These are phyloP conservation scores for Taiozyma onychis DNA, from an alignment of 1,139 yeast genomes.

Conservation along the genomic window DNA sequence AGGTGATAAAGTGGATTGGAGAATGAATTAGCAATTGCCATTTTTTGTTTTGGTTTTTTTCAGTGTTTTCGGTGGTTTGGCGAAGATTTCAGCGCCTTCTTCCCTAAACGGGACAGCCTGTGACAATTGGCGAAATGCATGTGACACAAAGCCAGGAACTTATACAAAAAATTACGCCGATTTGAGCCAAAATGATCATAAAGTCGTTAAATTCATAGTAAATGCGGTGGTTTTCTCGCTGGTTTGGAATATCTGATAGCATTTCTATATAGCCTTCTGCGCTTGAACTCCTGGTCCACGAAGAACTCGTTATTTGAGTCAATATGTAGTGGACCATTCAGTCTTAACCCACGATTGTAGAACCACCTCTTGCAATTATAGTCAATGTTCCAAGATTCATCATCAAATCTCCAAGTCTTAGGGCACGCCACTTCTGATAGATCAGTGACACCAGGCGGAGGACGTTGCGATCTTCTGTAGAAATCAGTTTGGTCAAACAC, in stretches of 20 bases:
- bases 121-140: neutral
- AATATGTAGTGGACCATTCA: constrained; percentile 42
- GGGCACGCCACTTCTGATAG: constrained; percentile 63
- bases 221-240: constrained; percentile 29
- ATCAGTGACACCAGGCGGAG: constrained; percentile 61
- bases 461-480: constrained; percentile 48
- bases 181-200: neutral
- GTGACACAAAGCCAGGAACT: neutral
- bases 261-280: constrained; percentile 49
- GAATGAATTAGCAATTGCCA: neutral
- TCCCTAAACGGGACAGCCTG: neutral
- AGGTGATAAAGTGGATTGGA: neutral
- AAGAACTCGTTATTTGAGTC: constrained; percentile 44
- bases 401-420: constrained; percentile 67
- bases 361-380: constrained; percentile 48
- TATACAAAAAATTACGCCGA: no score
- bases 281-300: constrained; percentile 48
- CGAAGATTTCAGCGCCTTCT: neutral
- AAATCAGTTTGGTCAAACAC: constrained; percentile 50
- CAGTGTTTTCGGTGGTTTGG: neutral
- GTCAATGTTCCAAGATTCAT: constrained; percentile 67
- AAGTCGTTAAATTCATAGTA: constrained; percentile 4
- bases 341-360: constrained; percentile 43
- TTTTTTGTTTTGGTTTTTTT: neutral
- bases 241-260: constrained; percentile 45